Conservation (phyloP, 1,139 yeast species). For the Lodderomyces orthopsilosis region DNA sequence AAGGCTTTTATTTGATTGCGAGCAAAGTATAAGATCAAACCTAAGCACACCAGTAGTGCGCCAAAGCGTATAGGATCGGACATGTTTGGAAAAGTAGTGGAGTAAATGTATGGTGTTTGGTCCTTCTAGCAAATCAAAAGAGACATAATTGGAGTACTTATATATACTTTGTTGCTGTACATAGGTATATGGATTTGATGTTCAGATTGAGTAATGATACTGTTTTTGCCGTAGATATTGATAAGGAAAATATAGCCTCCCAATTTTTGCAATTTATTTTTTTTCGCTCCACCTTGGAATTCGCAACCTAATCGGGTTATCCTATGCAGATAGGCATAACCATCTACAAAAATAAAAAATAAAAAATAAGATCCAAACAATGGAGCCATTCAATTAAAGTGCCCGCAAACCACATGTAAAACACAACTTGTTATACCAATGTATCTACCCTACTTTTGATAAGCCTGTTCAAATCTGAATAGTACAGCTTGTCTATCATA, state of each 20-base stretch:
- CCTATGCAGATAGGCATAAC: neutral
- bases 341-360: neutral
- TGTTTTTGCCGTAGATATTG: no score
- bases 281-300: slow-evolving; percentile 1
- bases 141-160: neutral
- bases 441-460: neutral
- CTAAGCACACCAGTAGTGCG: neutral
- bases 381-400: no score
- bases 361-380: neutral
- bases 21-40: neutral
- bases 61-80: neutral
- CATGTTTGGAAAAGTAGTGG: neutral
- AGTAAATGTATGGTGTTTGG: no score
- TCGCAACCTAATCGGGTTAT: slow-evolving; percentile 1
- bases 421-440: no score
- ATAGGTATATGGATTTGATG: neutral
- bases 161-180: slow-evolving; percentile 1
- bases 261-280: neutral
- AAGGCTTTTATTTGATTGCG: neutral
- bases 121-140: neutral
- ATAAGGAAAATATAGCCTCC: neutral
- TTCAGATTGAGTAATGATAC: slow-evolving; percentile 6
- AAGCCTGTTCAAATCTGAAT: neutral
- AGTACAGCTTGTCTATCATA: slow-evolving; percentile 2
- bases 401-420: no score